Evolutionary conservation across 1,284 basidiomycete genomes (phyloP), one percentile per base, ranked within the genome.

Genomic region (Sphaerobolus stellatus): DNA sequence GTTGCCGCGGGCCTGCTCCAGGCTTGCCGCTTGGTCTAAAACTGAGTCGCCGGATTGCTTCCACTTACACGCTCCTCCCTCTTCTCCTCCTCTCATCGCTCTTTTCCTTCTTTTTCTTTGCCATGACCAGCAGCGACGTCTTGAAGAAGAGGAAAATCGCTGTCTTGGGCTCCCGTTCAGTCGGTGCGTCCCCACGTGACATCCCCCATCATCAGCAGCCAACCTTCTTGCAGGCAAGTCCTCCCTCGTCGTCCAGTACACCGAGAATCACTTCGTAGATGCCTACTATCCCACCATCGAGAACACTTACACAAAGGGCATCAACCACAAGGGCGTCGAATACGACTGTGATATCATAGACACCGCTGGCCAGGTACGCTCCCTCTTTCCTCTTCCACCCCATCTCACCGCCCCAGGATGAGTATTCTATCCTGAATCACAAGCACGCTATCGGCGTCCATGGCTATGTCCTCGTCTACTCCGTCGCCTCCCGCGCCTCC

Each of bases 301-400:
- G 72, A 84, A 80, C 63, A 92, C 90, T 43, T 92, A 92, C 69
- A 80, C 85, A 60, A 98, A 97, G 79, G 82, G 78, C 46, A 83
- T 98, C 72, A 83, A 81, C 61, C 85, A 89, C 77, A 89, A 90
- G 58, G 92, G 92, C 52, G 78, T 83, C 43, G 88, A 94, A 62
- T 98, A 92, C 68, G 85, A 93, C 61, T 94, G 93, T 76, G 94
- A 98, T 76, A 98, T 99, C 75, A 93, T 99, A 68, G 97, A 99
- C 74, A 98, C 95, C 57, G 97, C 97, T 53, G 97, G 97, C 47
- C 94, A 99, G 83, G 88, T 83, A 55, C 58, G 71, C 50, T 41
- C 47, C n/a, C 16, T 29, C 7, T 5, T 22, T 18, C 11, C 24
- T 25, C 48, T 58, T 44, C 50, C 22, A 44, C 16, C 27, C 14